Evolutionary conservation across 768 basidiomycete species (phyloP), one percentile per base, ranked within the genome.

Genomic region (Amanita pseudoporphyria): DNA sequence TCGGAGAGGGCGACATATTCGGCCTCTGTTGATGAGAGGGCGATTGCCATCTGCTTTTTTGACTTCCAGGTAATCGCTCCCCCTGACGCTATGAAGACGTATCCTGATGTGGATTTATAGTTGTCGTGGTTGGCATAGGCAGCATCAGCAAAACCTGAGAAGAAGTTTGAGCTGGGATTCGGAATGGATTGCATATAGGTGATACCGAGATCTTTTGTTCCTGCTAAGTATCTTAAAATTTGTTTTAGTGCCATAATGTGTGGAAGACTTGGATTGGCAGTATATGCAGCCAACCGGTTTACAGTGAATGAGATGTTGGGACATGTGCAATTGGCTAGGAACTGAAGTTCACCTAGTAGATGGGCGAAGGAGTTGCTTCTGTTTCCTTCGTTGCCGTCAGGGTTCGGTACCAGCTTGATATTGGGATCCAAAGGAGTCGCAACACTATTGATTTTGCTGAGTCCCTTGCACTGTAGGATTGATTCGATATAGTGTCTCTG

Each of bases 291-390:
- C 5, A 52, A 14, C 7, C 19, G 5, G n/a, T 33, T 14, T 21
- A 54, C 38, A n/a, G 53, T 32, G 24, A 28, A 54, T 35, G 36
- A 37, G 13, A 54, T 54, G 35, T 54, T 45, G 1, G 53, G 53
- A 5, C 53, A 22, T 14, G 51, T 54, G 1, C 14, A 37, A 2
- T 42, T 21, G 9, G 52, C 52, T 1, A 45, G 6, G 21, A 38
- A 52, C 37, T 40, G 39, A 12, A 52, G 18, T 6, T 24, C 30
- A 0, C 52, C 28, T 1, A 52, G 39, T n/a, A 45, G 13, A 22
- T 16, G 10, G 5, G 44, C 16, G 13, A 18, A 32, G 5, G 3
- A 9, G 16, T 45, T 45, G 18, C 31, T 45, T 2, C 21, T 16
- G 6, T 45, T 32, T 9, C n/a, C 30, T 3, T 4, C 2, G 3